These are phyloP conservation scores for Penicillium sp. DNA, from an alignment of 2,329 filamentous ascomycete species.

Conservation along the genomic window DNA sequence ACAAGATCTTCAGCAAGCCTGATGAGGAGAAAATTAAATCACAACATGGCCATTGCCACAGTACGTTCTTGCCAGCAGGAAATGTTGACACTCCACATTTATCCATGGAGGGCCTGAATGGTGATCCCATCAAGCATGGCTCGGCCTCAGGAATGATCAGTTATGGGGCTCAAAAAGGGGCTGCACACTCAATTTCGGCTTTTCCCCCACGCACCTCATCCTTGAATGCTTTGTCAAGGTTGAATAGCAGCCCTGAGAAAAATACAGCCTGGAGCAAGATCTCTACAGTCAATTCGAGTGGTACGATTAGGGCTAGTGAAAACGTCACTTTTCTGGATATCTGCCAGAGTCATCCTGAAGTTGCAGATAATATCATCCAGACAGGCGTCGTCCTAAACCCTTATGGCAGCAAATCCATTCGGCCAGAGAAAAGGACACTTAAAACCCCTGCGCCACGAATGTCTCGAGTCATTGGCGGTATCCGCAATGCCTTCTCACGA, in stretches of 20 bases:
- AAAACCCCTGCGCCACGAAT: not conserved
- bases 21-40: not conserved
- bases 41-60: not conserved
- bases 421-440: not conserved
- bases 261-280: not conserved
- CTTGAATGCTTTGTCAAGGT: not conserved
- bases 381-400: not conserved
- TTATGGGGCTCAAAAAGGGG: not conserved
- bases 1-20: not conserved
- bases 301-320: not conserved
- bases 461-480: not conserved
- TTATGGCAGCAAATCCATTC: not conserved
- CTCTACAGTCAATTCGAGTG: not conserved
- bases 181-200: not conserved
- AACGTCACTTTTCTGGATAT: not conserved
- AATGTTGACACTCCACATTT: not conserved
- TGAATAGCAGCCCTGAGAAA: not conserved
- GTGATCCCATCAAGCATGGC: not conserved
- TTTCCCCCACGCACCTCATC: not conserved
- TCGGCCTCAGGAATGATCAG: not conserved
- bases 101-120: not conserved
- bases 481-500: not conserved
- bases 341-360: not conserved
- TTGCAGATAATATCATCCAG: slow-evolving; percentile 3
- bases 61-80: not conserved